Percentiles rank a stretch among this genome's conserved stretches.
Conservation (phyloP, 1,139 yeast genomes). For the Taiozyma sp. region DNA sequence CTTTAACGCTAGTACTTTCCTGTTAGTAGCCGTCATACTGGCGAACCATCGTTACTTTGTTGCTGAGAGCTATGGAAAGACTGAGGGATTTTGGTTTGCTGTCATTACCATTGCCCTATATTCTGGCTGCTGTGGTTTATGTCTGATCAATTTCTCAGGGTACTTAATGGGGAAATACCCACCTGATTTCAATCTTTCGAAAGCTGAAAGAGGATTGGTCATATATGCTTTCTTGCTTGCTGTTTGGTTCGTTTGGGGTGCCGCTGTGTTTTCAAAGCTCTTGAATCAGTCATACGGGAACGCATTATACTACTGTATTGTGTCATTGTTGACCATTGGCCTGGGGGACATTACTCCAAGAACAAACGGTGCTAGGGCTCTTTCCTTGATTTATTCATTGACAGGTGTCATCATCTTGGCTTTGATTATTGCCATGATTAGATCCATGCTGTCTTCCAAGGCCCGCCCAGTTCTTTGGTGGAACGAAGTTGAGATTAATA, state of each 20-base stretch:
- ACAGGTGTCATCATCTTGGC: slow-evolving; percentile 72
- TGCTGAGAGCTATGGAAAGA: slow-evolving; percentile 22
- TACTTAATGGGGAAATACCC: slow-evolving; percentile 56
- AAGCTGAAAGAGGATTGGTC: slow-evolving; percentile 69
- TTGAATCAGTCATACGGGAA: slow-evolving; percentile 49
- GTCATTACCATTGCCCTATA: slow-evolving; percentile 60
- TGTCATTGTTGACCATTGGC: slow-evolving; percentile 74
- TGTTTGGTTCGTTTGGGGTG: slow-evolving; percentile 68
- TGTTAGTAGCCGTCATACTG: slow-evolving; percentile 48
- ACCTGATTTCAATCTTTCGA: slow-evolving; percentile 60
- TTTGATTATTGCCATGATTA: slow-evolving; percentile 62
- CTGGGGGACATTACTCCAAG: slow-evolving; percentile 67
- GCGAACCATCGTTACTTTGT: slow-evolving; percentile 34
- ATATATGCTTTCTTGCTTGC: slow-evolving; percentile 60
- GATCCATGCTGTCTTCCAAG: slow-evolving; percentile 56
- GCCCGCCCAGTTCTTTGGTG: slow-evolving; percentile 61
- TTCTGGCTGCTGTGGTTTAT: slow-evolving; percentile 46
- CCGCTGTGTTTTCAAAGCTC: slow-evolving; percentile 46
- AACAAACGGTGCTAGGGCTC: slow-evolving; percentile 47
- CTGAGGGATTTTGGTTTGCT: slow-evolving; percentile 80
- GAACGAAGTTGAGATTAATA: slow-evolving; percentile 47
- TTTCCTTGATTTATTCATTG: slow-evolving; percentile 58
- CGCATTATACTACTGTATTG: slow-evolving; percentile 65
- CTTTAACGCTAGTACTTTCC: slow-evolving; percentile 49
- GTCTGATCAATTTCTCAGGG: slow-evolving; percentile 59